Base-by-base conservation (phyloP, 163 green algal species). In the Chlorella variabilis region DNA sequence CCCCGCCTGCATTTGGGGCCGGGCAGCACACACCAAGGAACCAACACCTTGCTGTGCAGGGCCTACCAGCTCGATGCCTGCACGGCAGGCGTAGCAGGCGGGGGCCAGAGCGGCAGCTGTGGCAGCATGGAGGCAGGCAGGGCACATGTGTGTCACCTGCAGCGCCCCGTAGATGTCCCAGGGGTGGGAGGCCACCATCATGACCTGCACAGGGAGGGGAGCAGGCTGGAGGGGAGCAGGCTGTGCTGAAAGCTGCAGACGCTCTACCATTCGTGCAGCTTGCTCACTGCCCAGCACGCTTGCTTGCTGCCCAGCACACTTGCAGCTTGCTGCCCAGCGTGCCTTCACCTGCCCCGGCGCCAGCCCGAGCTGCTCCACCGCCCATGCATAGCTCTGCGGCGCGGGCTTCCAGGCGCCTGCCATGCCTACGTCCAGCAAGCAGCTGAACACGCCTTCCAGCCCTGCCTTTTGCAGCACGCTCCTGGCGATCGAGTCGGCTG, bases 381-480 rank as follows among this genome's bases (percentile, higher is more conserved):
- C 78, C 20, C 27, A 84, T 21, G 49, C 34, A 31, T 84, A 84
- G 25, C 63, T 51, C 23, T 45, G 36, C 3, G 56, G 42, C 13
- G 58, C 58, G 1, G 78, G 78, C 69, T 84, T 84, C 78, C 78
- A 84, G 21, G 78, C 78, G 11, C 36, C n/a, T 1, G 78, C 78
- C 69, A 75, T 74, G 31, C 66, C 56, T 31, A 84, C 75, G 42
- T 84, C 78, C 42, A 84, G 71, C 45, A 84, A 41, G 11, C 25
- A n/a, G 0, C 17, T 25, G 38, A 84, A 61, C 3, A 31, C 3
- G 36, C 69, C 56, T 41, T 74, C 54, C 6, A 80, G 4, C 17
- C 78, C 78, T 34, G 78, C 69, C 23, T 59, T 71, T 15, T 41
- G n/a, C 29, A 84, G 69, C 69, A 84, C 78, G 20, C 36, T 36